phyloP scores from a whole-genome alignment of 2,329 filamentous ascomycete species.

The Erysiphe neolycopersici region DNA sequence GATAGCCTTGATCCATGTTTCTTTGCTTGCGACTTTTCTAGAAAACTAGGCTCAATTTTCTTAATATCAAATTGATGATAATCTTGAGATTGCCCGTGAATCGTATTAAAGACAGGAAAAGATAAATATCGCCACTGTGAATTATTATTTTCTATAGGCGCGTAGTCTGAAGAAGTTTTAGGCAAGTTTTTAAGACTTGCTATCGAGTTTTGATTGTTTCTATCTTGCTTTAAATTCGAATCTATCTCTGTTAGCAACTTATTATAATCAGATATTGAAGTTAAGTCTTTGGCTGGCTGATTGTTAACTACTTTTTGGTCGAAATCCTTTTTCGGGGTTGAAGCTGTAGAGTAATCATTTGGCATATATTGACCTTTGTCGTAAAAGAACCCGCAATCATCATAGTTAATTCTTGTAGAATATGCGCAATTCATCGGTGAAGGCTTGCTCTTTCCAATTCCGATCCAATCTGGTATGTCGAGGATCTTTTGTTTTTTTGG shows the following conservation, averaged over 20 bases:
- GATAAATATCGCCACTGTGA: background rate
- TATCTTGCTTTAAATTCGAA: background rate
- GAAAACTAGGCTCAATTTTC: background rate
- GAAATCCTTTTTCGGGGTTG: background rate
- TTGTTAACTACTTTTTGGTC: background rate
- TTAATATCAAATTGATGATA: background rate
- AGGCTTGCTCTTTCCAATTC: conserved; percentile 8
- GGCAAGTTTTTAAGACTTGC: background rate
- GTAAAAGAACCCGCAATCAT: conserved; percentile 10
- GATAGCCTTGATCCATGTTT: background rate
- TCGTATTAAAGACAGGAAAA: too few species aligned
- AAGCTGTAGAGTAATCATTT: background rate
- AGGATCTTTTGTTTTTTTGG: conserved; percentile 10
- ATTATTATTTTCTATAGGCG: conserved; percentile 8
- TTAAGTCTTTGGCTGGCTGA: background rate
- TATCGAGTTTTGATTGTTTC: background rate
- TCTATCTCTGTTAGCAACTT: too few species aligned
- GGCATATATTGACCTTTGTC: conserved; percentile 2
- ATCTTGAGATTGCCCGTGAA: background rate
- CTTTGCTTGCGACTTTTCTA: background rate
- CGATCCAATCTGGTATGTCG: conserved; percentile 11
- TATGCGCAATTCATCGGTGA: conserved; percentile 6
- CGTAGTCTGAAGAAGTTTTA: conserved; percentile 5
- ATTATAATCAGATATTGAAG: too few species aligned
- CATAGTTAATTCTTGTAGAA: conserved; percentile 5